Evolutionary conservation across 805 yeast species (phyloP).

Genomic region (Metschnikowia reukaufii): DNA sequence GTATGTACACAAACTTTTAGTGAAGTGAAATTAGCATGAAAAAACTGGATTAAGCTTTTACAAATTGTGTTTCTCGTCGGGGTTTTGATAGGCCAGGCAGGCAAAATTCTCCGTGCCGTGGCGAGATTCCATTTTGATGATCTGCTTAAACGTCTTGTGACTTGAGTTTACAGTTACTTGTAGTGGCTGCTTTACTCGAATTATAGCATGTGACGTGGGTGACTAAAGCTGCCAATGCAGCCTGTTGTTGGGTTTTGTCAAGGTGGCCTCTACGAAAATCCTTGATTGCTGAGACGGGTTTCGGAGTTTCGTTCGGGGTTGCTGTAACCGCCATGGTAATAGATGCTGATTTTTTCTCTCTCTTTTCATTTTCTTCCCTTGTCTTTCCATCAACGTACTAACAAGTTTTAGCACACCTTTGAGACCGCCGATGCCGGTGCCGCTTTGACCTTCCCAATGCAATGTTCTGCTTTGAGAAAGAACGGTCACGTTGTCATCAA

Average conservation of each 20-base stretch:
- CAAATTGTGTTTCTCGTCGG: background rate
- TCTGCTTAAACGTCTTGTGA: background rate
- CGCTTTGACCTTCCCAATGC: constrained; percentile 97
- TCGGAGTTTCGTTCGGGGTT: no score
- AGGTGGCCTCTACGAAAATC: no score
- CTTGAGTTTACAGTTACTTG: no score
- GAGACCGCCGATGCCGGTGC: constrained; percentile 99
- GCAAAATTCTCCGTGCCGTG: background rate
- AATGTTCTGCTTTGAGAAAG: constrained; percentile 99
- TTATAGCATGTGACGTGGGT: no score
- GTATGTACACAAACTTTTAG: constrained; percentile 26
- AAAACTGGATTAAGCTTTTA: background rate
- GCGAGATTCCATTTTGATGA: background rate
- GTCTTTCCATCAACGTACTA: constrained; percentile 28
- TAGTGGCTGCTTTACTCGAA: background rate
- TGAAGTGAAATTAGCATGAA: background rate
- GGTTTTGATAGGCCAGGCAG: background rate
- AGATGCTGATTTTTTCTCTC: background rate
- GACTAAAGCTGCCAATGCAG: background rate
- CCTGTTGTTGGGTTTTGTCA: background rate
- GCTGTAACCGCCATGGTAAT: no score
- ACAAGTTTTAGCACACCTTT: constrained; percentile 71
- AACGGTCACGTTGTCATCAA: constrained; percentile 98
- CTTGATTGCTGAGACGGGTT: no score
- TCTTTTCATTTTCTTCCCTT: background rate